Evolutionary conservation across 768 basidiomycete genomes (phyloP).

Genomic region (Clitopilus passeckerianus): DNA sequence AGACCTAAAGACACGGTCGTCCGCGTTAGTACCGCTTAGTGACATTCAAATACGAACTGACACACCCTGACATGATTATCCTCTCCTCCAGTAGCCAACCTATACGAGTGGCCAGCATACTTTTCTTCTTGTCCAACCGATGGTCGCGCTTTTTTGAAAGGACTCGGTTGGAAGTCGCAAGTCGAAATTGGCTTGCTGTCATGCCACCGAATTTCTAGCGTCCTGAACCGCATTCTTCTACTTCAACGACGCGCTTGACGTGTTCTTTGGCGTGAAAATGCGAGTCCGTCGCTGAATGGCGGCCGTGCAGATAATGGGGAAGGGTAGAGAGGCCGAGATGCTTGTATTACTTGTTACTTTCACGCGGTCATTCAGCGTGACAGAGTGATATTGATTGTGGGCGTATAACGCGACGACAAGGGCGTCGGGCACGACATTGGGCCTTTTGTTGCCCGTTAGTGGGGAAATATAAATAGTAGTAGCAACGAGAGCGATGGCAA

Average conservation of each 20-base stretch:
- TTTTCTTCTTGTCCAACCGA: constrained; percentile 41
- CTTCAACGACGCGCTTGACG: constrained; percentile 11
- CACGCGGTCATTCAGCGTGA: neutral
- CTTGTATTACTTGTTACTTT: neutral
- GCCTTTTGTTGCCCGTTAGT: neutral
- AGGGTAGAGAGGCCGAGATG: neutral
- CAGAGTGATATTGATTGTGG: neutral
- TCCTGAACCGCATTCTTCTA: constrained; percentile 72
- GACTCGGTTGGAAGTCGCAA: constrained; percentile 88
- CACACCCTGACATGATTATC: constrained; percentile 95
- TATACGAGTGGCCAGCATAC: constrained; percentile 73
- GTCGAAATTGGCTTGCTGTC: constrained; percentile 94
- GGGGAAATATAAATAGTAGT: neutral
- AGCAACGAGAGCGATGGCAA: neutral
- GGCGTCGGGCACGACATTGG: neutral
- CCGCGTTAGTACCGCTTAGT: constrained; percentile 6
- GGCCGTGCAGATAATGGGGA: neutral
- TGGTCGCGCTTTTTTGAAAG: constrained; percentile 79
- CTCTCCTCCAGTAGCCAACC: constrained; percentile 91
- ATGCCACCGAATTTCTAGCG: constrained; percentile 95
- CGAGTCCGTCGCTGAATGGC: neutral
- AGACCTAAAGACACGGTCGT: constrained; percentile 51
- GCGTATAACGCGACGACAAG: neutral
- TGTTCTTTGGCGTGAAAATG: neutral
- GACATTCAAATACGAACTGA: constrained; percentile 14